Percentiles rank a stretch among this genome's conserved stretches.
Conservation (phyloP, 345 rosid species). For the Aquilaria sinensis region DNA sequence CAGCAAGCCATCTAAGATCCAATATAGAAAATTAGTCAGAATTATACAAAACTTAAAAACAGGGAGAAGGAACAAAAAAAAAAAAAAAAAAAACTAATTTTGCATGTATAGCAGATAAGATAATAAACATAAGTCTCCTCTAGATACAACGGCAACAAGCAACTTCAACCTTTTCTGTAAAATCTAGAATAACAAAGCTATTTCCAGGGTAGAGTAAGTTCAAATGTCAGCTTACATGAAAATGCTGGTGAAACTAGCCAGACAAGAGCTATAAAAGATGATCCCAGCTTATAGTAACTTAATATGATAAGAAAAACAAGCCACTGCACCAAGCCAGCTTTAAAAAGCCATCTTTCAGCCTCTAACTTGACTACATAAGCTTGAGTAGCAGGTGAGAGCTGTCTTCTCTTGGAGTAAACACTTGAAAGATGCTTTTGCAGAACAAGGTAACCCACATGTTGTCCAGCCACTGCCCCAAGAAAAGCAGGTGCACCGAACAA, state of each 20-base stretch:
- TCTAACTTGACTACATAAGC: constrained; percentile 64
- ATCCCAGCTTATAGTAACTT: constrained; percentile 69
- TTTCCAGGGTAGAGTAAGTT: too few relatives aligned
- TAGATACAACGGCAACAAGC: too few relatives aligned
- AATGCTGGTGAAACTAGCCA: constrained; percentile 96
- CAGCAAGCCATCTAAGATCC: constrained; percentile 66
- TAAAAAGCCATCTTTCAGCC: constrained; percentile 93
- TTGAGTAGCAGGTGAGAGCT: constrained; percentile 35
- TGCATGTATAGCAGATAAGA: too few relatives aligned
- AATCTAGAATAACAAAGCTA: too few relatives aligned
- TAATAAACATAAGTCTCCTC: too few relatives aligned
- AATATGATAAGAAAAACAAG: constrained; percentile 59
- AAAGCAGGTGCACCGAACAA: constrained; percentile 87
- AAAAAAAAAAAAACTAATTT: too few relatives aligned
- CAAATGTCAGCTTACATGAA: constrained; percentile 64
- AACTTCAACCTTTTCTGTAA: too few relatives aligned
- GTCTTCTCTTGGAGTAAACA: constrained; percentile 41
- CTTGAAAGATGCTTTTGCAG: constrained; percentile 47
- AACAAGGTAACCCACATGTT: constrained; percentile 62
- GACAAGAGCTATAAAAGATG: constrained; percentile 74
- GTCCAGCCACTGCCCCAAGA: constrained; percentile 84
- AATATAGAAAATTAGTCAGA: constrained; percentile 12
- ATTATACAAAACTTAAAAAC: not conserved
- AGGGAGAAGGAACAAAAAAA: too few relatives aligned
- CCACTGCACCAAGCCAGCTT: constrained; percentile 89